phyloP scores from a whole-genome alignment of 257 asterid genomes.

The Solanum paucissectum region DNA sequence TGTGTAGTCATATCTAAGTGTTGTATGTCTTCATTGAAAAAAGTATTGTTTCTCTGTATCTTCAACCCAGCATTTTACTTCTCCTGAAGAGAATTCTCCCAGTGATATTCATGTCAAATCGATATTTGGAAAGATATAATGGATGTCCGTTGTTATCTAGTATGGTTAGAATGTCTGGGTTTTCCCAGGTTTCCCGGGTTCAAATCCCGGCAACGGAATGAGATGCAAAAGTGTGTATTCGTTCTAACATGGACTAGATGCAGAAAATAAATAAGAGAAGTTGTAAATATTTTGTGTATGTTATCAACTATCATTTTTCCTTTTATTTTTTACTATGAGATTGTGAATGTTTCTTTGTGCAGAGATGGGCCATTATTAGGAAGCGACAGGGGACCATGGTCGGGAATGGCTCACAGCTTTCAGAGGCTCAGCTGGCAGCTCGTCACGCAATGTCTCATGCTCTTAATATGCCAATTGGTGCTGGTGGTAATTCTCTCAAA shows the following conservation, averaged over 20 bases:
- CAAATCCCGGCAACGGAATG: slow-evolving; percentile 36
- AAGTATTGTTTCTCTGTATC: not conserved
- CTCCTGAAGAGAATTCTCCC: not conserved
- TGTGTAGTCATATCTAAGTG: not conserved
- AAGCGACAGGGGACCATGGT: slow-evolving; percentile 36
- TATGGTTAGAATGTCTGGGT: slow-evolving; percentile 28
- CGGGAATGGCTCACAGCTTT: slow-evolving; percentile 39
- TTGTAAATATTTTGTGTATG: not conserved
- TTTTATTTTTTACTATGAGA: not conserved
- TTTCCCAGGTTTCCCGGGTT: slow-evolving; percentile 32
- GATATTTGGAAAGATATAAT: not conserved
- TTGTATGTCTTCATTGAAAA: not conserved
- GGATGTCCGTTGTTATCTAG: slow-evolving; percentile 29
- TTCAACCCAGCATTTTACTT: not conserved
- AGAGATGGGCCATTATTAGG: slow-evolving; percentile 73
- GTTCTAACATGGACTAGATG: not conserved
- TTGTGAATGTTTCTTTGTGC: slow-evolving; percentile 10
- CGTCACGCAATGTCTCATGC: slow-evolving; percentile 55
- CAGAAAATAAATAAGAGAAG: not conserved
- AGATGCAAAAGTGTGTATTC: not conserved
- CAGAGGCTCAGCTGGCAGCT: slow-evolving; percentile 65
- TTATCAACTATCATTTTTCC: not conserved
- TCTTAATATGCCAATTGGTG: slow-evolving; percentile 29
- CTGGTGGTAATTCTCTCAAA: slow-evolving; percentile 25
- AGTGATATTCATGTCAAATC: not conserved